Evolutionary conservation across 192 early-diverging fungal genomes (phyloP), one percentile per base, ranked within the genome.

Genomic region (Borealophlyctis nickersoniae): DNA sequence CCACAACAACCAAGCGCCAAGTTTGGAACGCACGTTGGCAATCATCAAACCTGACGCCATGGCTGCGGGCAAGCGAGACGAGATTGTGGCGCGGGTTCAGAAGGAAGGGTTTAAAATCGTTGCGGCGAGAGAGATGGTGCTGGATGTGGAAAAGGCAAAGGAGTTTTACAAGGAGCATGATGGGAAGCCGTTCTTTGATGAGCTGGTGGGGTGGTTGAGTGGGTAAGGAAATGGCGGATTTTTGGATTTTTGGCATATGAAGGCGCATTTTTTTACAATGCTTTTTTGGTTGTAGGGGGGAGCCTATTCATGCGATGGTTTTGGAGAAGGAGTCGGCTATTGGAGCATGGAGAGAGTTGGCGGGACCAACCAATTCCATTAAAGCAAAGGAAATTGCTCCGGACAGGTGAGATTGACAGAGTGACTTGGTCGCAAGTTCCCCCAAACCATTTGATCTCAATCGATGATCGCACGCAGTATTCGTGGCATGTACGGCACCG

Each of bases 221-320:
- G 70, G 76, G 73, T 75, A 66, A 51, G 34, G 58, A 36, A 39
- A 34, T 57, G 31, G 56, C 28, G 5, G 31, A 28, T 31, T 5
- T 11, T 11, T 33, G 5, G n/a, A n/a, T n/a, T n/a, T n/a, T n/a
- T n/a, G n/a, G n/a, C n/a, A n/a, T n/a, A n/a, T n/a, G n/a, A n/a
- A n/a, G n/a, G n/a, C n/a, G n/a, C n/a, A n/a, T n/a, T n/a, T n/a
- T n/a, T n/a, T n/a, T n/a, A n/a, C 11, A n/a, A n/a, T 22, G 13
- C 13, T 50, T 16, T 27, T 0, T 65, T 7, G 26, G 13, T 4
- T 53, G 13, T 52, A 62, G 60, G 26, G 48, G 30, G 32, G 85
- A 83, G 31, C 75, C 81, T 13, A 77, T 86, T 39, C 81, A 83
- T 60, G 83, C 83, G 2, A 63, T 86, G 67, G 76, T 81, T 9